Evolutionary conservation across 306 rosid genomes (phyloP).

Genomic region (Lotus japonicus): DNA sequence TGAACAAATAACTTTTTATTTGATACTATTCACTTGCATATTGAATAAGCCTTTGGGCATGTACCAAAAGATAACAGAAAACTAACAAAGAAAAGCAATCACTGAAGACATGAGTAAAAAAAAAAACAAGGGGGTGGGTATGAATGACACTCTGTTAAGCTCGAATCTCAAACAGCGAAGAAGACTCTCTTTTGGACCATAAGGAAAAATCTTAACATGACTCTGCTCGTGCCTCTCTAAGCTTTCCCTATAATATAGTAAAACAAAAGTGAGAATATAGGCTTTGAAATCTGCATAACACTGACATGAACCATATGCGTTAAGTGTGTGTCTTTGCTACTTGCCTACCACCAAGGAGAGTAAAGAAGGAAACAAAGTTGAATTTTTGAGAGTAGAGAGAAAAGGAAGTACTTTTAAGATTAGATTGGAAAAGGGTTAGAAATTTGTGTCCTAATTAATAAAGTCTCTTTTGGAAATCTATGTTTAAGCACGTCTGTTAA

Average conservation of each 20-base stretch:
- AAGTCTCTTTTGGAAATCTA: constrained; percentile 55
- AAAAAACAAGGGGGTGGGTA: constrained; percentile 23
- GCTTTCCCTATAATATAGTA: constrained; percentile 7
- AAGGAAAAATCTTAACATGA: constrained; percentile 27
- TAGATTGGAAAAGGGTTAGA: constrained; percentile 46
- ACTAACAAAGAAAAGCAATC: constrained; percentile 9
- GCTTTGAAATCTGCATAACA: constrained; percentile 38
- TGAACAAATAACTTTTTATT: neutral
- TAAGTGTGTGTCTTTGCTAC: constrained; percentile 21
- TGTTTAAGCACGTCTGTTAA: constrained; percentile 38
- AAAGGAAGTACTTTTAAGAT: constrained; percentile 16
- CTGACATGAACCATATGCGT: constrained; percentile 49
- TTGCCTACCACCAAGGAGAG: constrained; percentile 5
- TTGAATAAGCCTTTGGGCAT: constrained; percentile 17
- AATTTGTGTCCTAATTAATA: constrained; percentile 55
- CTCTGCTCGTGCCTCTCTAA: constrained; percentile 24
- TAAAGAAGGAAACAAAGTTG: constrained; percentile 23
- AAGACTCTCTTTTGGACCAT: constrained; percentile 51
- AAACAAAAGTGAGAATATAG: constrained; percentile 26
- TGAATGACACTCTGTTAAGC: constrained; percentile 48
- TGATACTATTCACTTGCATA: too few species aligned
- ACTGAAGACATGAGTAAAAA: constrained; percentile 19
- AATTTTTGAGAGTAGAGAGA: constrained; percentile 14
- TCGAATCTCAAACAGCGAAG: constrained; percentile 61
- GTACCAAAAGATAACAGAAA: constrained; percentile 14